phyloP scores from a whole-genome alignment of 345 rosid species.

The Odontarrhena argentea region DNA sequence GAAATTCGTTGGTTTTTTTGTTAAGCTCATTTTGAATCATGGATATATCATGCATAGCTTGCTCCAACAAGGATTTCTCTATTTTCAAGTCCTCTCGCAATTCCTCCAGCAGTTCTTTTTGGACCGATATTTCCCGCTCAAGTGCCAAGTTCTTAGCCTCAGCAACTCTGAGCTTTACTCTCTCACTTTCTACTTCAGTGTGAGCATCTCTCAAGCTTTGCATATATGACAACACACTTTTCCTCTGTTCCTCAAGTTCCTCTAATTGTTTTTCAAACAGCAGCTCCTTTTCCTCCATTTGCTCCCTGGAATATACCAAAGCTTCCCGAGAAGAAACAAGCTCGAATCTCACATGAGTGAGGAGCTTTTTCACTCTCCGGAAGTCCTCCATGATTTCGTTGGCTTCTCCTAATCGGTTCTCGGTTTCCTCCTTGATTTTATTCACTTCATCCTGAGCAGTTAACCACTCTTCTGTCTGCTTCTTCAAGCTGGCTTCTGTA shows the following conservation, averaged over 20 bases:
- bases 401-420: slow-evolving; percentile 51
- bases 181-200: slow-evolving; percentile 70
- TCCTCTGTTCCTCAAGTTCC: slow-evolving; percentile 73
- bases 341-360: slow-evolving; percentile 69
- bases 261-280: slow-evolving; percentile 51
- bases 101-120: slow-evolving; percentile 55
- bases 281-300: slow-evolving; percentile 65
- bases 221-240: slow-evolving; percentile 56
- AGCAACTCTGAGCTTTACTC: slow-evolving; percentile 63
- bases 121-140: slow-evolving; percentile 52
- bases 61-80: slow-evolving; percentile 59
- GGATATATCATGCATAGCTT: slow-evolving; percentile 53
- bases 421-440: slow-evolving; percentile 49
- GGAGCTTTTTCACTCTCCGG: slow-evolving; percentile 70
- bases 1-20: slow-evolving; percentile 54
- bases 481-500: slow-evolving; percentile 62
- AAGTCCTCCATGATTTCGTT: slow-evolving; percentile 60
- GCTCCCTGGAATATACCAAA: slow-evolving; percentile 59
- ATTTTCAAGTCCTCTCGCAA: slow-evolving; percentile 57
- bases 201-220: slow-evolving; percentile 66
- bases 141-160: slow-evolving; percentile 72
- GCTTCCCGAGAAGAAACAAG: slow-evolving; percentile 71
- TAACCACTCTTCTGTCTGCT: slow-evolving; percentile 73
- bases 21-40: slow-evolving; percentile 55
- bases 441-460: slow-evolving; percentile 64